A percentile compares a stretch with the other conserved stretches of the same genome.
phyloP scores from a whole-genome alignment of 177 flowering plant genomes.

The Vitis hybrid region DNA sequence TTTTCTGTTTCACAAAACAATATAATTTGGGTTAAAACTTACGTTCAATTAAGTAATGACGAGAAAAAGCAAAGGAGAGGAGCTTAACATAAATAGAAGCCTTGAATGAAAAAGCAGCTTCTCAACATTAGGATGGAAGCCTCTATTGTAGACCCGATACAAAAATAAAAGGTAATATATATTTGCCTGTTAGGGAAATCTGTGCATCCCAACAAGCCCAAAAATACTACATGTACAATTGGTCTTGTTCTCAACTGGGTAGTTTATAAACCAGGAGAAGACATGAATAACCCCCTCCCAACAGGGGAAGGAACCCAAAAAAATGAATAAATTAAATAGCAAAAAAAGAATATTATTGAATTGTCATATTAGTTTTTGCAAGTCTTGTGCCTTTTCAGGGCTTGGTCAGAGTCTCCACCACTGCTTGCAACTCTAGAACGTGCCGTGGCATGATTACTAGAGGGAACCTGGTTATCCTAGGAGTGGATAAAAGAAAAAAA shows the following conservation, averaged over 20 bases:
- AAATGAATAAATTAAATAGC: slow-evolving; percentile 20
- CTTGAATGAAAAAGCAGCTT: slow-evolving; percentile 38
- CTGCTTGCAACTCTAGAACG: slow-evolving; percentile 41
- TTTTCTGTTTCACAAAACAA: not conserved
- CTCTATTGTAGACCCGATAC: slow-evolving; percentile 4
- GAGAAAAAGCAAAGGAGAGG: not conserved
- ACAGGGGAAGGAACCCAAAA: slow-evolving; percentile 12
- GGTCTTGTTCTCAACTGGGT: slow-evolving; percentile 12
- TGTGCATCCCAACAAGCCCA: slow-evolving; percentile 27
- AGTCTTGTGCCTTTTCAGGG: slow-evolving; percentile 55
- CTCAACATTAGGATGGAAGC: slow-evolving; percentile 37
- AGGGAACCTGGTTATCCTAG: slow-evolving; percentile 47
- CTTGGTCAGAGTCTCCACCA: slow-evolving; percentile 40
- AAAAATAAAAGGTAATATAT: slow-evolving; percentile 29
- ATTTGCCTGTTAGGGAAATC: slow-evolving; percentile 20
- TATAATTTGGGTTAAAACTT: not conserved
- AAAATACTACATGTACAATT: slow-evolving; percentile 37
- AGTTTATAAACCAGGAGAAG: slow-evolving; percentile 23
- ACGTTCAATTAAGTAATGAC: not conserved
- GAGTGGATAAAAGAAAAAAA: not conserved
- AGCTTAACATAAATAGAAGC: slow-evolving; percentile 37
- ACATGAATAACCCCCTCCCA: slow-evolving; percentile 15
- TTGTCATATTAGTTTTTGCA: slow-evolving; percentile 31
- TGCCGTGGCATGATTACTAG: slow-evolving; percentile 33
- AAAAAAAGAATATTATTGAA: slow-evolving; percentile 4